Base-by-base conservation (phyloP, 371 early-diverging fungal species). In the Mortierella sp. region DNA sequence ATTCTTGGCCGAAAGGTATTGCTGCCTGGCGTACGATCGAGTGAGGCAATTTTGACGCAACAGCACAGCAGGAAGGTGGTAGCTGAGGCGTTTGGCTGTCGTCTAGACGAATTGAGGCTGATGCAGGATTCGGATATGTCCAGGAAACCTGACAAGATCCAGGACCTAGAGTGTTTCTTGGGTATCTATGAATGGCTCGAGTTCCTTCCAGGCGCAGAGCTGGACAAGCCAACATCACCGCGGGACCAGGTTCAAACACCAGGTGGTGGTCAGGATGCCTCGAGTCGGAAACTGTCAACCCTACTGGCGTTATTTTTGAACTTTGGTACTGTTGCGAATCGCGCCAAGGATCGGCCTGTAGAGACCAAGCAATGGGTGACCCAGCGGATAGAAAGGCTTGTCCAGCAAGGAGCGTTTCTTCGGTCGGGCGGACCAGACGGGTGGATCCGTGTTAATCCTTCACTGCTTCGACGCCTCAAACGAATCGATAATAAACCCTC, bases 111-210 rank as follows among this genome's bases (percentile, higher is more conserved):
- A 26, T 31, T 86, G 54, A 48, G 86, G 46, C 54, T 86, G 14
- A 74, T 86, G 86, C 82, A 82, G 26, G 86, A 86, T 43, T 81
- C 82, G 9, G 80, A 81, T 71, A 13, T 73, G 64, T 10, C 80
- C 9, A 57, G 86, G 55, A 86, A 86, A 48, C 86, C 82, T 9
- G 86, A 86, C 43, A 81, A 79, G 64, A 82, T 86, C 37, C 86
- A 86, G 72, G 86, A 86, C 72, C 43, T 86, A 34, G 86, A 86
- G 69, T 79, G 86, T 28, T 86, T 86, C 54, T 70, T 86, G 8
- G 82, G 82, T 14, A 31, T 82, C 14, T 86, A 82, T 28, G 86
- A 86, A 24, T 86, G 86, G 86, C 82, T 86, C 55, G 86, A 86
- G 71, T 82, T 86, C 26, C 59, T 86, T 51, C 86, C 86, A 64